These are phyloP conservation scores for Quercus aquifolioides DNA, from an alignment of 306 rosid species.

Conservation along the genomic window DNA sequence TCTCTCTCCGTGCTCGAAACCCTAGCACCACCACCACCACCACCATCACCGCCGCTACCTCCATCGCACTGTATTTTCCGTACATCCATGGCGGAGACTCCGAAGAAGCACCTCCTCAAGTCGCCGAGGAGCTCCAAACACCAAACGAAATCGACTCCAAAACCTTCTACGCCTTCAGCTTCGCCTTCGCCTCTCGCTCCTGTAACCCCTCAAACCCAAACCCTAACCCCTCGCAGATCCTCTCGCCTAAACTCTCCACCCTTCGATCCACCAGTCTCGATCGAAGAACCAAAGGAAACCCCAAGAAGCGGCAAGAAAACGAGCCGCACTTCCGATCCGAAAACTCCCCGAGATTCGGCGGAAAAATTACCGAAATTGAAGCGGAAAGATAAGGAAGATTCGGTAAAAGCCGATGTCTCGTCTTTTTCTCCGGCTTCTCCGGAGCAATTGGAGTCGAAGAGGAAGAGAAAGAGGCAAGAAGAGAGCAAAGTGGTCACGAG, in stretches of 20 bases:
- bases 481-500: slow-evolving; percentile 42
- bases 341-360: slow-evolving; percentile 2
- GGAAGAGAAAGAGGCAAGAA: slow-evolving; percentile 47
- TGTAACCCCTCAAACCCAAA: slow-evolving; percentile 45
- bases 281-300: not conserved
- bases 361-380: not conserved
- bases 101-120: slow-evolving; percentile 29
- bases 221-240: slow-evolving; percentile 51
- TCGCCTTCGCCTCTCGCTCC: slow-evolving; percentile 36
- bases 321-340: not conserved
- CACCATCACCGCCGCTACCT: slow-evolving; percentile 4
- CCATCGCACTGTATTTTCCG: not conserved
- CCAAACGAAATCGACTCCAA: slow-evolving; percentile 14
- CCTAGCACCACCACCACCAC: slow-evolving; percentile 19
- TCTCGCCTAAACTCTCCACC: slow-evolving; percentile 38
- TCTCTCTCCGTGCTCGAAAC: slow-evolving; percentile 13
- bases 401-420: slow-evolving; percentile 5
- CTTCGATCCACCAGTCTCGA: slow-evolving; percentile 9
- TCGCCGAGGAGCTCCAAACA: slow-evolving; percentile 40
- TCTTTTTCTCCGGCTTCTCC: slow-evolving; percentile 51
- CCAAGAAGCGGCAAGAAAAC: slow-evolving; percentile 6
- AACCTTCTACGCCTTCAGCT: slow-evolving; percentile 26
- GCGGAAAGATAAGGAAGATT: slow-evolving; percentile 16
- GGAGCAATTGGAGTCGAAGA: slow-evolving; percentile 38
- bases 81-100: slow-evolving; percentile 63